These are phyloP conservation scores for Oryza nivara DNA, from an alignment of 176 grass and related monocot genomes.

Conservation along the genomic window DNA sequence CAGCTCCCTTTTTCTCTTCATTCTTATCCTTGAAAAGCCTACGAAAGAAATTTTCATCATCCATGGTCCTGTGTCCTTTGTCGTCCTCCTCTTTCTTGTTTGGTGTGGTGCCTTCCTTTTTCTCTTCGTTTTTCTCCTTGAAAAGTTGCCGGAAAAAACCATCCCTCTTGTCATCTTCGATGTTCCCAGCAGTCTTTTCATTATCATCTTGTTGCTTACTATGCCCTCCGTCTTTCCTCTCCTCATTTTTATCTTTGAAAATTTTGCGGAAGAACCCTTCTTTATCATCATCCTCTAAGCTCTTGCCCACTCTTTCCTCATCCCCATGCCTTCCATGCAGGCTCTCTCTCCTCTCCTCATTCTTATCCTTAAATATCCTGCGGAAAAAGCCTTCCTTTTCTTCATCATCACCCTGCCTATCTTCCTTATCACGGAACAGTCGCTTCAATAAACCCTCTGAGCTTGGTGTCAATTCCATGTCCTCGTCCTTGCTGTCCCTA, in stretches of 20 bases:
- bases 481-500: slow-evolving; percentile 76
- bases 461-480: slow-evolving; percentile 54
- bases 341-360: slow-evolving; percentile 74
- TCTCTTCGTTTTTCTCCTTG: slow-evolving; percentile 91
- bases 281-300: slow-evolving; percentile 75
- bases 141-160: slow-evolving; percentile 73
- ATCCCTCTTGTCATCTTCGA: slow-evolving; percentile 70
- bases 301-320: slow-evolving; percentile 59
- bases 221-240: slow-evolving; percentile 50
- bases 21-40: slow-evolving; percentile 98
- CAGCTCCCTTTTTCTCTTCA: slow-evolving; percentile 76
- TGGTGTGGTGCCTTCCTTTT: slow-evolving; percentile 57
- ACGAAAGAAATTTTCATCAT: slow-evolving; percentile 81
- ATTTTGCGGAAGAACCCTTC: slow-evolving; percentile 86
- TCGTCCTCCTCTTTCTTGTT: slow-evolving; percentile 59
- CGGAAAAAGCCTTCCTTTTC: slow-evolving; percentile 89
- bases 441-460: slow-evolving; percentile 75
- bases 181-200: slow-evolving; percentile 36
- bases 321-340: slow-evolving; percentile 51
- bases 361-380: slow-evolving; percentile 94
- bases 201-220: slow-evolving; percentile 46
- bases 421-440: slow-evolving; percentile 74
- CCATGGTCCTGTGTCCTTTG: slow-evolving; percentile 48
- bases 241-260: slow-evolving; percentile 80
- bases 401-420: slow-evolving; percentile 66